phyloP scores from a whole-genome alignment of 345 rosid genomes.

The Salix udensis region DNA sequence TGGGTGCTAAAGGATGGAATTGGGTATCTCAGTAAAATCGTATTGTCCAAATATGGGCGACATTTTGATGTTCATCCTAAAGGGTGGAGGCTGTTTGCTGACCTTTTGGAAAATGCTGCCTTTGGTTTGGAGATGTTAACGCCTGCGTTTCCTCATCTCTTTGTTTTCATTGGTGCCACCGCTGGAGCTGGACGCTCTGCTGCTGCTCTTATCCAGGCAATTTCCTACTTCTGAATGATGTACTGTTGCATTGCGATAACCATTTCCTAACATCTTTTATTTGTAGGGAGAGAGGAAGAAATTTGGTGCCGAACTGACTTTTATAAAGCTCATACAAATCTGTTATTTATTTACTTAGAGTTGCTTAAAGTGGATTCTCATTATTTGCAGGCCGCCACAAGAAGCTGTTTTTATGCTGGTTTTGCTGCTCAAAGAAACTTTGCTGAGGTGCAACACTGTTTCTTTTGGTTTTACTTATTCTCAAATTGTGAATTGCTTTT shows the following conservation, averaged over 20 bases:
- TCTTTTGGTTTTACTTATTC: constrained; percentile 8
- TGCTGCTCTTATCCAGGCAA: constrained; percentile 86
- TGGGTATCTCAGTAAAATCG: constrained; percentile 88
- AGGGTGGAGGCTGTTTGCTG: constrained; percentile 96
- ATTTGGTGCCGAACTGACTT: background rate
- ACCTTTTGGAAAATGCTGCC: constrained; percentile 87
- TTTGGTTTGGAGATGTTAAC: constrained; percentile 92
- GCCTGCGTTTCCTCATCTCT: constrained; percentile 82
- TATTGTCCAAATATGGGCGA: constrained; percentile 82
- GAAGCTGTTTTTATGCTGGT: constrained; percentile 96
- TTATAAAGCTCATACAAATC: background rate
- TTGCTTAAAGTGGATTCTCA: constrained; percentile 18
- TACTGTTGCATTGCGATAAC: background rate
- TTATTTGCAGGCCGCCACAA: constrained; percentile 71
- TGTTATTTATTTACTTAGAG: background rate
- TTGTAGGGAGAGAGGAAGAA: too few species aligned
- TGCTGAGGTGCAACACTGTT: constrained; percentile 68
- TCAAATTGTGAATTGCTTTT: background rate
- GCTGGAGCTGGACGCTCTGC: constrained; percentile 97
- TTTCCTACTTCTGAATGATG: background rate
- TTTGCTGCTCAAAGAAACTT: constrained; percentile 98
- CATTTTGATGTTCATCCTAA: constrained; percentile 96
- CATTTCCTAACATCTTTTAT: background rate
- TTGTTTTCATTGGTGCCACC: constrained; percentile 72
- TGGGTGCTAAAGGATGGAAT: constrained; percentile 98